Evolutionary conservation across 2,329 filamentous ascomycete genomes (phyloP), one percentile per base, ranked within the genome.

Genomic region (Trichophyton benhamiae): DNA sequence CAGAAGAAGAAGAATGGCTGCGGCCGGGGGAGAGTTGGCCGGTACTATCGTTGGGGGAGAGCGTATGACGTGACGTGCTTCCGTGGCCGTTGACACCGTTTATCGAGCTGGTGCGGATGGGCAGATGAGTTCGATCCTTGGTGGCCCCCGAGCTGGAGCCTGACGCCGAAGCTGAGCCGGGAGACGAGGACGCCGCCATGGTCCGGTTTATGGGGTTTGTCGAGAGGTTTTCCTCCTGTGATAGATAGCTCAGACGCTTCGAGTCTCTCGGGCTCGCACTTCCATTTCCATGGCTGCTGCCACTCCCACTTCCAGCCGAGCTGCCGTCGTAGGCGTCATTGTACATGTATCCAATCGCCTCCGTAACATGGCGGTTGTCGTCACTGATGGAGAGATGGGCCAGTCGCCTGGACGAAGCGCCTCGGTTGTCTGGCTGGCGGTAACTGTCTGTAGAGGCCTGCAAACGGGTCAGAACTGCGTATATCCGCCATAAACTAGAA

Each of bases 311-410:
- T 9, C 49, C 49, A 7, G 22, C 15, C 11, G 27, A 13, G 13
- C 57, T 27, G 9, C 27, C 42, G 68, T 73, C 75, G 67, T 81
- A 76, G 68, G 86, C 83, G 70, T 89, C 87, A 69, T 88, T 89
- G 75, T 96, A 96, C 75, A 95, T 83, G 68, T 91, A 91, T 59
- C 89, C 89, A 74, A 96, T 95, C 63, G 90, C 88, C 74, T 96
- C 91, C 61, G 91, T 96, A 72, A 96, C 89, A 82, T 96, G 91
- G 76, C 96, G 90, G 76, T 83, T 90, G 64, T 91, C 88, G 76
- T 96, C 91, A 74, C 88, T 94, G 73, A 95, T 86, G 67, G 83
- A 85, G 64, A 86, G 77, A 67, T 85, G 81, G 64, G 83, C 78
- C 49, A 53, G 49, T 22, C 49, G 49, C 49, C 49, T 53, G 22